These are phyloP conservation scores for Diplodia corticola DNA, from an alignment of 2,329 filamentous ascomycete species.

Conservation along the genomic window DNA sequence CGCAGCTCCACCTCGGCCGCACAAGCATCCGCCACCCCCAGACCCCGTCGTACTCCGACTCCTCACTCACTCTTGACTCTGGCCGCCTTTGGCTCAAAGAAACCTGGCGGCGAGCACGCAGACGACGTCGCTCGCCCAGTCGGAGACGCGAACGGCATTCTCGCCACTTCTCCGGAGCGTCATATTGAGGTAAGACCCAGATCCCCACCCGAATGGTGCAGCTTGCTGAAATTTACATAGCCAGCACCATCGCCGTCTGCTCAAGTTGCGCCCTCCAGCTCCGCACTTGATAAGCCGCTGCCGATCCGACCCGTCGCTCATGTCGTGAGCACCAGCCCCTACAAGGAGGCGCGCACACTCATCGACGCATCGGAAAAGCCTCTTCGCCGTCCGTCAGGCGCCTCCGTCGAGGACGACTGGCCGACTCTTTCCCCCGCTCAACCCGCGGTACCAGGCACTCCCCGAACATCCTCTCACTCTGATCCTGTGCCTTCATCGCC, in stretches of 20 bases:
- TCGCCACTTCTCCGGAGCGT: conserved; percentile 19
- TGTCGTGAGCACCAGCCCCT: conserved; percentile 36
- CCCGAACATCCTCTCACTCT: background rate
- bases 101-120: conserved; percentile 22
- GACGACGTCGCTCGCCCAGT: conserved; percentile 2
- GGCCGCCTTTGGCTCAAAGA: background rate
- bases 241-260: background rate
- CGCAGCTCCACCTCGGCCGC: conserved; percentile 25
- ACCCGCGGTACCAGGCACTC: background rate
- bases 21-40: background rate
- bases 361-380: conserved; percentile 42
- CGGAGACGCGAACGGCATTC: background rate
- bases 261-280: background rate
- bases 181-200: background rate
- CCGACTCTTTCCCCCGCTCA: conserved; percentile 30
- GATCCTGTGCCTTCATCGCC: background rate
- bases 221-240: conserved; percentile 16
- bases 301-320: conserved; percentile 41
- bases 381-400: conserved; percentile 28
- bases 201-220: background rate
- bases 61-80: conserved; percentile 17
- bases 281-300: conserved; percentile 40
- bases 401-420: conserved; percentile 32
- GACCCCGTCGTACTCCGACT: conserved; percentile 15
- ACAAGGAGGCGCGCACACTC: conserved; percentile 40